Percentiles rank a stretch among this genome's conserved stretches.
Evolutionary conservation across 148 eudicot genomes (phyloP).

Genomic region (Rhododendron kiyosumense): DNA sequence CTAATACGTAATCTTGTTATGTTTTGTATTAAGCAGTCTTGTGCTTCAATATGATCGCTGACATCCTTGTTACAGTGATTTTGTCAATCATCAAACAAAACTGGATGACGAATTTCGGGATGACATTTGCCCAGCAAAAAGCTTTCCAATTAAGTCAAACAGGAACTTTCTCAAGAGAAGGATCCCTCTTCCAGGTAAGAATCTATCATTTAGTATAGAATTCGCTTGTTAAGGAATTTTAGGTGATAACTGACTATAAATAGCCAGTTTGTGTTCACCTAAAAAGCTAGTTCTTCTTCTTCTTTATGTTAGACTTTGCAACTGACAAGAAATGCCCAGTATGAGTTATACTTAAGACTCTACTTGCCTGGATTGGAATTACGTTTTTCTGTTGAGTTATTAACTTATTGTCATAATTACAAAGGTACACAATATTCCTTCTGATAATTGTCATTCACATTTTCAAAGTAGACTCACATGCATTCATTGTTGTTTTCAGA

Average conservation of each 20-base stretch:
- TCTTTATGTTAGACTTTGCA: not conserved
- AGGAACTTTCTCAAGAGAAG: constrained; percentile 35
- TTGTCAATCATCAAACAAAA: constrained; percentile 23
- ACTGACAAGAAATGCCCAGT: not conserved
- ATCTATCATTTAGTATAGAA: not conserved
- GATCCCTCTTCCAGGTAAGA: constrained; percentile 45
- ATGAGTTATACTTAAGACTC: not conserved
- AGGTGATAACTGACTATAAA: not conserved
- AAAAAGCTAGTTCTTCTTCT: not conserved
- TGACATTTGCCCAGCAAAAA: constrained; percentile 22
- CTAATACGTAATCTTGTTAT: not conserved
- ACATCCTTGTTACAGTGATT: constrained; percentile 31
- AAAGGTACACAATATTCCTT: not conserved
- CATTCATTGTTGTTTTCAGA: not conserved
- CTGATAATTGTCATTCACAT: not conserved
- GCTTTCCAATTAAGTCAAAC: constrained; percentile 6
- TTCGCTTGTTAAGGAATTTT: not conserved
- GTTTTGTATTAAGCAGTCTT: not conserved
- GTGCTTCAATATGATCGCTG: not conserved
- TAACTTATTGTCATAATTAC: not conserved
- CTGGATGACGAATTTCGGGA: constrained; percentile 16
- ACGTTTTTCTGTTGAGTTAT: not conserved
- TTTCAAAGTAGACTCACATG: not conserved
- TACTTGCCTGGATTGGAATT: not conserved
- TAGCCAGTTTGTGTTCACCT: not conserved